Percentiles rank a stretch among this genome's conserved stretches.
Evolutionary conservation across 805 yeast species (phyloP).

Genomic region (Candida tallmaniae): DNA sequence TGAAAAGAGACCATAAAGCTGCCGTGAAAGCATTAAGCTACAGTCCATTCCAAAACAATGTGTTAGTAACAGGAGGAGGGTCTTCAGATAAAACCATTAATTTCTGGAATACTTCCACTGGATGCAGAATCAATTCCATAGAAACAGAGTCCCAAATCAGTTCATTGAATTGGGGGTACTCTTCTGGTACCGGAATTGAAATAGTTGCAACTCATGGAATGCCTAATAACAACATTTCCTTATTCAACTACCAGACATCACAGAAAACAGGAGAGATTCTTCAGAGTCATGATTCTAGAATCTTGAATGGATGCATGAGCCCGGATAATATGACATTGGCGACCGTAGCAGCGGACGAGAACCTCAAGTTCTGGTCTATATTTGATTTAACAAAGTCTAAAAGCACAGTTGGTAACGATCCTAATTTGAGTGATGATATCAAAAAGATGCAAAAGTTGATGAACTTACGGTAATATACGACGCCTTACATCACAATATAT

Average conservation of each 20-base stretch:
- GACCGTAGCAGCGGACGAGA: constrained; percentile 95
- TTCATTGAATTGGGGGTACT: constrained; percentile 88
- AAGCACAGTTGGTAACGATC: constrained; percentile 10
- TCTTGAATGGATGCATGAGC: constrained; percentile 74
- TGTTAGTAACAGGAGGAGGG: constrained; percentile 97
- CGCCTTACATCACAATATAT: no score
- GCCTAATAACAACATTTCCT: constrained; percentile 78
- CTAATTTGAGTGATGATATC: constrained; percentile 15
- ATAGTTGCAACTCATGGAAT: constrained; percentile 92
- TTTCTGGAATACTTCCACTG: constrained; percentile 94
- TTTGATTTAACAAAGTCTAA: constrained; percentile 51
- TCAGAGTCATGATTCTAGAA: constrained; percentile 87
- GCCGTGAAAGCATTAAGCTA: constrained; percentile 94
- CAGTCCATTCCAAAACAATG: constrained; percentile 82
- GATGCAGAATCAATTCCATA: constrained; percentile 77
- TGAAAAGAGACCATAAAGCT: constrained; percentile 79
- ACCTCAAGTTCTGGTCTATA: constrained; percentile 88
- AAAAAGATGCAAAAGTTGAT: constrained; percentile 23
- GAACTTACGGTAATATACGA: constrained; percentile 21
- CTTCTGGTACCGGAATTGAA: constrained; percentile 69
- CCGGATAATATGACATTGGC: constrained; percentile 91
- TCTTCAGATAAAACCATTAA: constrained; percentile 83
- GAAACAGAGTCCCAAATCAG: constrained; percentile 93
- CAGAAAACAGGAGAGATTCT: constrained; percentile 83
- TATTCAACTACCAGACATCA: constrained; percentile 82